Conservation (phyloP, 2,329 filamentous ascomycete genomes). For the Claviceps citrina region DNA sequence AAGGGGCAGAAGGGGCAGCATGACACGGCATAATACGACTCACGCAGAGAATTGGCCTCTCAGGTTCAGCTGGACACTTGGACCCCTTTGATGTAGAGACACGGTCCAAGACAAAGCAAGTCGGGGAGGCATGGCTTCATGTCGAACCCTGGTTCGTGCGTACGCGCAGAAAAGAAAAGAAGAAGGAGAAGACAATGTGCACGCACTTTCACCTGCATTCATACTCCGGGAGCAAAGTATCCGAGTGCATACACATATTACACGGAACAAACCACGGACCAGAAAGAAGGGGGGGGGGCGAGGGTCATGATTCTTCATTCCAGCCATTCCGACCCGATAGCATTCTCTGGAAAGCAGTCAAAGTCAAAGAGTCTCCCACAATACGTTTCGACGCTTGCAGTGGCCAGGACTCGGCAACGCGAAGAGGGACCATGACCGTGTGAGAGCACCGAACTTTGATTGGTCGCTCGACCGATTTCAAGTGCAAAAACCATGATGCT, state of each 20-base stretch:
- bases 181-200: background rate
- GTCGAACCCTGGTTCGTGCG: slow-evolving; percentile 2
- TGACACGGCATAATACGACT: background rate
- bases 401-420: background rate
- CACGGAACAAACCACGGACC: too few species aligned
- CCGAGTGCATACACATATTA: too few species aligned
- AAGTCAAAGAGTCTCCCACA: too few species aligned
- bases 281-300: too few species aligned
- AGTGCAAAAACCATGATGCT: background rate
- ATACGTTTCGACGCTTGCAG: background rate
- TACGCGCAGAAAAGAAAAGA: background rate
- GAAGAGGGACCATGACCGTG: background rate
- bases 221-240: too few species aligned
- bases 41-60: background rate
- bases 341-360: background rate
- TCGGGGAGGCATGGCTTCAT: background rate
- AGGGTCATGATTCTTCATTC: too few species aligned
- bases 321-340: too few species aligned
- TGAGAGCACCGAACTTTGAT: background rate
- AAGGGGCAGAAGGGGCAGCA: background rate
- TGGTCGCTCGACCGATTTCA: background rate
- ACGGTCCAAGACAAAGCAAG: slow-evolving; percentile 3
- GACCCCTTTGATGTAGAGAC: slow-evolving; percentile 2
- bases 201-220: too few species aligned
- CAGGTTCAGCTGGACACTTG: slow-evolving; percentile 3